phyloP scores from a whole-genome alignment of 1,139 yeast genomes.

The Schizosaccharomyces versatilis region DNA sequence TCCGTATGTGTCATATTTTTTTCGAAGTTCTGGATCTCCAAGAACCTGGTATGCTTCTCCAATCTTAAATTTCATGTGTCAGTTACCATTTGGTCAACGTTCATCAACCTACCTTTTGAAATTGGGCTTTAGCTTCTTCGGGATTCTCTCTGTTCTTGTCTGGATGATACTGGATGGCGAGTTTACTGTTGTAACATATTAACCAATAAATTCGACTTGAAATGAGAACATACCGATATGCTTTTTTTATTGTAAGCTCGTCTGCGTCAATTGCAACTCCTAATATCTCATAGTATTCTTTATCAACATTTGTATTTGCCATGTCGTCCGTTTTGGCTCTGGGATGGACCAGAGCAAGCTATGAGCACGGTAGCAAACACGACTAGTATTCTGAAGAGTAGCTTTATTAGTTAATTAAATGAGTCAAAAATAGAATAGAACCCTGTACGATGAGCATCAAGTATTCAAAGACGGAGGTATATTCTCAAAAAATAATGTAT shows the following conservation, averaged over 20 bases:
- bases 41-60: slow-evolving; percentile 72
- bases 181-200: slow-evolving; percentile 18
- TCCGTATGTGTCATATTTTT: slow-evolving; percentile 65
- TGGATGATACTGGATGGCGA: slow-evolving; percentile 8
- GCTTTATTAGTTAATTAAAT: too few species aligned
- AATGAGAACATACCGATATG: slow-evolving; percentile 32
- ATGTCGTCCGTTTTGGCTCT: background rate
- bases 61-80: slow-evolving; percentile 18
- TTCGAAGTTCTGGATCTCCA: slow-evolving; percentile 50
- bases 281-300: background rate
- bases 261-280: slow-evolving; percentile 42
- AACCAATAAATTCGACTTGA: background rate
- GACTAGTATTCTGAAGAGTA: too few species aligned
- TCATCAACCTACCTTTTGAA: slow-evolving; percentile 14
- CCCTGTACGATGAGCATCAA: too few species aligned
- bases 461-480: too few species aligned
- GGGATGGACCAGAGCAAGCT: too few species aligned
- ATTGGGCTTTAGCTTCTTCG: slow-evolving; percentile 8
- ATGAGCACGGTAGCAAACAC: too few species aligned
- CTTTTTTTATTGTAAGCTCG: slow-evolving; percentile 68
- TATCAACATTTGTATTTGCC: background rate
- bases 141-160: slow-evolving; percentile 15
- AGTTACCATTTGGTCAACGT: background rate
- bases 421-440: too few species aligned
- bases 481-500: too few species aligned